Conservation (phyloP, 208 protist genomes). For the Trypanosoma grayi region DNA sequence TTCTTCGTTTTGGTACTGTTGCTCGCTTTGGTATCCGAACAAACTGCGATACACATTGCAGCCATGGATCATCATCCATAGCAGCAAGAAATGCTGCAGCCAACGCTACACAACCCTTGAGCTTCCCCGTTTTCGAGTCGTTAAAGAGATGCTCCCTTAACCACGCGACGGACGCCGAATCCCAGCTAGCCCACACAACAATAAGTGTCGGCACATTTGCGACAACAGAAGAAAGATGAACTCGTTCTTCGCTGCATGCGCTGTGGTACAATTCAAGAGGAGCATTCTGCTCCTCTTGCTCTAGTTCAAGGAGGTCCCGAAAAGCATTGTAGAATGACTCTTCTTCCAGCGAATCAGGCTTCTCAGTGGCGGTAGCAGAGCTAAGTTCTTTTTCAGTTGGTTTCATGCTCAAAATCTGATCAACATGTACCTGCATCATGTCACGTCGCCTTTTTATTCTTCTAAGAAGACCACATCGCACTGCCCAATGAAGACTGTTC, state of each 20-base stretch:
- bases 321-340: constrained; percentile 35
- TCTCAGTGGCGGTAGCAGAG: neutral
- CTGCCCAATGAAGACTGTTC: constrained; percentile 60
- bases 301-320: constrained; percentile 27
- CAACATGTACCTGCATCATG: constrained; percentile 52
- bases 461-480: constrained; percentile 65
- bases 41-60: constrained; percentile 47
- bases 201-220: constrained; percentile 67
- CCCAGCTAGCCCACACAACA: constrained; percentile 69
- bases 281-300: constrained; percentile 28
- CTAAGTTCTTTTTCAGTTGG: neutral
- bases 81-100: constrained; percentile 26
- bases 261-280: constrained; percentile 45
- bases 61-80: constrained; percentile 67
- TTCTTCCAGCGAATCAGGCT: neutral
- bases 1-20: constrained; percentile 17
- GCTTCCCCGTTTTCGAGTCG: constrained; percentile 22
- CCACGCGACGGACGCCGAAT: constrained; percentile 55
- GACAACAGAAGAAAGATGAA: constrained; percentile 58
- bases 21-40: constrained; percentile 26
- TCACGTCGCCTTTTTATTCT: constrained; percentile 55
- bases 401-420: constrained; percentile 43
- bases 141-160: constrained; percentile 69
- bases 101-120: constrained; percentile 8
- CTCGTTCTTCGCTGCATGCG: constrained; percentile 41